These are phyloP conservation scores for Penicillium tannophilum DNA, from an alignment of 495 filamentous ascomycete genomes.

Conservation along the genomic window DNA sequence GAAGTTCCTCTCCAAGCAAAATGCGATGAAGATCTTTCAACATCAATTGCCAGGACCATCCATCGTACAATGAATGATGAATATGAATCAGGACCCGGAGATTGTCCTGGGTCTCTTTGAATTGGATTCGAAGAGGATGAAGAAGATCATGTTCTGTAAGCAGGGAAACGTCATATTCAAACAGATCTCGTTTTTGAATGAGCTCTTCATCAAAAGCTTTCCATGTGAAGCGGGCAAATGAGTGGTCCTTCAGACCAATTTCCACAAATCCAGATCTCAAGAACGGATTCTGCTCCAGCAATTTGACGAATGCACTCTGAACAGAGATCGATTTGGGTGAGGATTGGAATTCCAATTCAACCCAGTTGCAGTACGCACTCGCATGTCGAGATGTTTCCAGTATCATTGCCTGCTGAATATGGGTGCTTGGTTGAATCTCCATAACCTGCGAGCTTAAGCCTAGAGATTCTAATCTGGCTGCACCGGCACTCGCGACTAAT, in stretches of 20 bases:
- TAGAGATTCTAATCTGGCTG: slow-evolving; percentile 22
- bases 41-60: slow-evolving; percentile 78
- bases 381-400: slow-evolving; percentile 59
- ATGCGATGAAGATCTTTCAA: slow-evolving; percentile 59
- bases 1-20: slow-evolving; percentile 25
- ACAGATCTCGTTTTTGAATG: slow-evolving; percentile 41
- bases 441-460: slow-evolving; percentile 42
- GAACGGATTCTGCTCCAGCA: slow-evolving; percentile 61
- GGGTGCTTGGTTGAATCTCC: slow-evolving; percentile 62
- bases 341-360: slow-evolving; percentile 57
- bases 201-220: slow-evolving; percentile 41
- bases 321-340: slow-evolving; percentile 32
- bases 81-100: slow-evolving; percentile 51
- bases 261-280: slow-evolving; percentile 70
- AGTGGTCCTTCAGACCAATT: slow-evolving; percentile 40
- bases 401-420: slow-evolving; percentile 77
- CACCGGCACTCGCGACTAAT: slow-evolving; percentile 27
- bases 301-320: slow-evolving; percentile 43
- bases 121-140: slow-evolving; percentile 58
- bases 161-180: slow-evolving; percentile 28
- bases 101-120: slow-evolving; percentile 31
- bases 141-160: slow-evolving; percentile 48
- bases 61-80: slow-evolving; percentile 82
- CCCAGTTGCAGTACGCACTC: slow-evolving; percentile 72
- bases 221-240: slow-evolving; percentile 67